A percentile compares a stretch with the other conserved stretches of the same genome.
phyloP scores from a whole-genome alignment of 441 rosid genomes.

The Theobroma grandiflorum region DNA sequence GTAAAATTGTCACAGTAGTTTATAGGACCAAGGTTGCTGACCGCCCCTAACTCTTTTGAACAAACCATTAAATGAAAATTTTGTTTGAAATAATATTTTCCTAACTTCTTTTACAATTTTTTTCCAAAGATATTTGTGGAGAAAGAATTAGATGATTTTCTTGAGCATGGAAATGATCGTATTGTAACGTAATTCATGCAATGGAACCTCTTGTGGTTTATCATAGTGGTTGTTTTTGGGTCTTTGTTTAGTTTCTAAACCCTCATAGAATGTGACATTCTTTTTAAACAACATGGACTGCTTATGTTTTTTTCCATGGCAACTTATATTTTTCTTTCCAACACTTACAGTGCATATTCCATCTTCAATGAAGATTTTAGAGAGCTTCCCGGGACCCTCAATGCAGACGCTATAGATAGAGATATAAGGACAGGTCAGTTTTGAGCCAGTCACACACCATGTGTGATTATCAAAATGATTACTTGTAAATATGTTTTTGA shows the following conservation, averaged over 20 bases:
- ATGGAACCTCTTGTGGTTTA: neutral
- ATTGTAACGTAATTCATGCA: neutral
- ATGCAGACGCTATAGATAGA: conserved; percentile 82
- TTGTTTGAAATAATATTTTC: conserved; percentile 7
- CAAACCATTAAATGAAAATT: neutral
- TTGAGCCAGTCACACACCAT: conserved; percentile 39
- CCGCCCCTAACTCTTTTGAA: neutral
- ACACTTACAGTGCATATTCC: conserved; percentile 73
- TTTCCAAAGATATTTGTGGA: neutral
- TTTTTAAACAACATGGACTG: neutral
- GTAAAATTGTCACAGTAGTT: too few relatives aligned
- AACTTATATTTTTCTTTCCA: conserved; percentile 18
- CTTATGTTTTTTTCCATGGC: neutral
- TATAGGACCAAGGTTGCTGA: too few relatives aligned
- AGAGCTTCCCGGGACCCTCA: conserved; percentile 93
- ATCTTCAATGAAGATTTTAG: conserved; percentile 91
- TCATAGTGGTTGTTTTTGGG: neutral
- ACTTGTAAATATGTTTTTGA: conserved; percentile 1
- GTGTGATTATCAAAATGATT: neutral
- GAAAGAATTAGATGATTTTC: neutral
- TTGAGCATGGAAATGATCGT: neutral
- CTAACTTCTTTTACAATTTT: neutral
- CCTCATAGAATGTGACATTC: neutral
- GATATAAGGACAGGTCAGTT: conserved; percentile 82
- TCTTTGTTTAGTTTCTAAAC: conserved; percentile 7